Conservation (phyloP, 2,329 filamentous ascomycete species). For the Penicillium sp. region DNA sequence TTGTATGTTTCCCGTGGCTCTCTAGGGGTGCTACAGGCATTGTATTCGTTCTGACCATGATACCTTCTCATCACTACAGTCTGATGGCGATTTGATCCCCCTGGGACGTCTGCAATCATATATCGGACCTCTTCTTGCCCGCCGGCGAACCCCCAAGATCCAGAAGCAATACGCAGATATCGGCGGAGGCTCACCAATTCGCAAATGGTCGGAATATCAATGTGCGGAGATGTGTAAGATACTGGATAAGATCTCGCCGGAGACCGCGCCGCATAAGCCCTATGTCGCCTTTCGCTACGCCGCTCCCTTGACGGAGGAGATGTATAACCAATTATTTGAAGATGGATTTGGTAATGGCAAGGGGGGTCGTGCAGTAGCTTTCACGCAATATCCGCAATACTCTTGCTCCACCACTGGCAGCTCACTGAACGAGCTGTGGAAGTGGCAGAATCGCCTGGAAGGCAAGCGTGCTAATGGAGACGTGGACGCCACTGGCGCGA, state of each 20-base stretch:
- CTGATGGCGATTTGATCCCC: constrained; percentile 93
- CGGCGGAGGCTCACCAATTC: constrained; percentile 94
- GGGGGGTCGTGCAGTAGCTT: constrained; percentile 91
- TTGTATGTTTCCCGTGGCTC: constrained; percentile 61
- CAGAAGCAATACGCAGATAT: constrained; percentile 93
- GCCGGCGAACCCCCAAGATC: constrained; percentile 90
- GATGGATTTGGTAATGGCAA: constrained; percentile 90
- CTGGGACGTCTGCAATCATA: constrained; percentile 88
- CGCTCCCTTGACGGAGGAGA: constrained; percentile 87
- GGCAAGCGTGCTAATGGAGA: constrained; percentile 63
- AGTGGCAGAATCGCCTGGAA: constrained; percentile 84
- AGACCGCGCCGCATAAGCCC: constrained; percentile 93
- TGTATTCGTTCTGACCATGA: constrained; percentile 1
- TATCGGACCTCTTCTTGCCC: constrained; percentile 82
- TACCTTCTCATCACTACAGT: constrained; percentile 50
- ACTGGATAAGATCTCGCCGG: constrained; percentile 83
- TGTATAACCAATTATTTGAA: constrained; percentile 77
- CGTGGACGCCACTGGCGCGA: constrained; percentile 63
- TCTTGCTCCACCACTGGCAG: constrained; percentile 97
- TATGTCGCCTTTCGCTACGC: constrained; percentile 98
- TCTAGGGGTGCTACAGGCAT: background rate
- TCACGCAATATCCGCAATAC: constrained; percentile 98
- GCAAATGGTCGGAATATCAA: constrained; percentile 97
- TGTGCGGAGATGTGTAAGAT: constrained; percentile 96
- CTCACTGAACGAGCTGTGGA: constrained; percentile 96